Percentiles rank a stretch among this genome's conserved stretches.
These are phyloP conservation scores for Diaporthe velutina DNA, from an alignment of 2,329 filamentous ascomycete genomes.

Conservation along the genomic window DNA sequence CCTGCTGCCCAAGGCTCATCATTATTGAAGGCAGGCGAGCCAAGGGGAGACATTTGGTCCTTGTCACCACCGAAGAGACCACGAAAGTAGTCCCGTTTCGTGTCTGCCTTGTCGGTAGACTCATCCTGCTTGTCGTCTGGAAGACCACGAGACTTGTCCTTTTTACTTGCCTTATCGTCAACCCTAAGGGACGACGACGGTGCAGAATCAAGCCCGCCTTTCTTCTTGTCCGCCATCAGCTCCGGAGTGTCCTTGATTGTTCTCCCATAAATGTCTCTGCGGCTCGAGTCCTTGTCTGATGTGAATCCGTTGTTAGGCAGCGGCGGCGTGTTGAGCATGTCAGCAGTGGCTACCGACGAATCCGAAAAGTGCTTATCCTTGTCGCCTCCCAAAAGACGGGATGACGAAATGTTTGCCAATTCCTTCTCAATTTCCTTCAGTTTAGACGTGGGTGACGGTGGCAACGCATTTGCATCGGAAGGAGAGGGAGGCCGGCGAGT, in stretches of 20 bases:
- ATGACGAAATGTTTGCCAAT: background rate
- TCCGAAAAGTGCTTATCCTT: background rate
- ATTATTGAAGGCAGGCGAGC: background rate
- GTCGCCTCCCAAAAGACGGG: background rate
- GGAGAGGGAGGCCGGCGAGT: constrained; percentile 18
- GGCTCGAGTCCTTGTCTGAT: background rate
- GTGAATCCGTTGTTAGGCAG: background rate
- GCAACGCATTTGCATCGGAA: background rate
- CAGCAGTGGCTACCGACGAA: background rate
- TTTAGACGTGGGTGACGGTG: background rate
- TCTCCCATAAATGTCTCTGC: background rate
- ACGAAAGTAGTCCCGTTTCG: constrained; percentile 5
- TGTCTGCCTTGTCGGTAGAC: background rate
- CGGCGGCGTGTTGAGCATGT: constrained; percentile 9
- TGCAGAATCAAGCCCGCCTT: background rate
- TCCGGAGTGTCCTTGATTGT: background rate
- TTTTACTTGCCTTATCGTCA: constrained; percentile 14
- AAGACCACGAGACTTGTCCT: constrained; percentile 7
- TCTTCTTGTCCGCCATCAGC: background rate
- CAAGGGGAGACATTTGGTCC: constrained; percentile 5
- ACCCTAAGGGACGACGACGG: background rate
- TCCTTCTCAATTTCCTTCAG: background rate
- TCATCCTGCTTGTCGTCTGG: background rate
- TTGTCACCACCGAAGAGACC: constrained; percentile 4
- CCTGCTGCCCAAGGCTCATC: constrained; percentile 9